Base-by-base conservation (phyloP, 1,139 yeast species). In the Pichia sp. region DNA sequence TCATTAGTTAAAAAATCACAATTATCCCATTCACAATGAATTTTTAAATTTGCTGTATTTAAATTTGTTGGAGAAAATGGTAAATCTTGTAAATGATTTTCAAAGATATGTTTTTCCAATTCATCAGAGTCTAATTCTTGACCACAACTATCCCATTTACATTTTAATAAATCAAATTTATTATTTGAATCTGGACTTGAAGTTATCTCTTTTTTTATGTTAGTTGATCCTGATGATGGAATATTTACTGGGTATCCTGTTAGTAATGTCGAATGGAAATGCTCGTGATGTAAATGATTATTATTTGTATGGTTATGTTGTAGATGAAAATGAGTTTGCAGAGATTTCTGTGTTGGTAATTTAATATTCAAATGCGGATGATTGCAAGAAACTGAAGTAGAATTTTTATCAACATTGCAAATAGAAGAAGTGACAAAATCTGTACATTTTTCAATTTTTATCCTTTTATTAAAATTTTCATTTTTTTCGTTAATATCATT, bases 21-120 rank as follows among this genome's bases (percentile, higher is more conserved):
- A 45, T 78, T 71, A 49, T 69, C 66, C 95, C 95, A 86, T 59
- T 80, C 87, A 66, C 96, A 87, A 66, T 76, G 55, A 51, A 64
- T 42, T 50, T 53, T 32, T 30, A 51, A 37, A 27, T 30, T 35
- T 33, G 40, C 4, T 20, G 22, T 32, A 40, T 30, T 37, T 38
- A 33, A 10, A n/a, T 22, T 23, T 27, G 45, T 35, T 37, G 45
- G 44, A 27, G 30, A 46, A 10, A 30, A 12, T 10, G 39, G 41
- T 4, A 49, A 23, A 16, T 38, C 24, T n/a, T 62, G 64, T 24
- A 82, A 59, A 60, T 84, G 95, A 41, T 71, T 71, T 40, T 71
- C 71, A 43, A 77, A 62, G 24, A 85, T 60, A 59, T 87, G 96
- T 43, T 69, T 65, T 50, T 77, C 70, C 35, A 82, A 35, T 27